These are phyloP conservation scores for Monilinia vaccinii-corymbosi DNA, from an alignment of 2,329 filamentous ascomycete genomes.

Conservation along the genomic window DNA sequence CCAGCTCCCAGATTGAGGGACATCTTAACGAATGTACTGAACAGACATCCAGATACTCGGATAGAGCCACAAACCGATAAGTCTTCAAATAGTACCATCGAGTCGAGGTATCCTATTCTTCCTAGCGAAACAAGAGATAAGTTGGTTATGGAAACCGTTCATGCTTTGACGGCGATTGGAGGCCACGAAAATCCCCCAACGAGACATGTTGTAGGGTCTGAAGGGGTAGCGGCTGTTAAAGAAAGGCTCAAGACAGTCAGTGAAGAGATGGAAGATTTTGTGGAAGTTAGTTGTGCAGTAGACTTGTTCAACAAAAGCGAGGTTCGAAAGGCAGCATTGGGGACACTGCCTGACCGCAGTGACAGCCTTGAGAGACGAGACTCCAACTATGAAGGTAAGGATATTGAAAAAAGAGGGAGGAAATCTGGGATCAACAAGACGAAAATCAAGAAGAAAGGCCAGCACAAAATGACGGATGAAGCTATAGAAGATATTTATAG, in stretches of 20 bases:
- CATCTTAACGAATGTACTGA: slow-evolving; percentile 71
- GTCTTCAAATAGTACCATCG: slow-evolving; percentile 30
- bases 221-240: slow-evolving; percentile 79
- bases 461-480: not conserved
- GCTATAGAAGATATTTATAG: not conserved
- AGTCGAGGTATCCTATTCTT: slow-evolving; percentile 67
- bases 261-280: slow-evolving; percentile 92
- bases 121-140: slow-evolving; percentile 58
- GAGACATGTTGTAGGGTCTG: slow-evolving; percentile 84
- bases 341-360: not conserved
- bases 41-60: slow-evolving; percentile 60
- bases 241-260: slow-evolving; percentile 96
- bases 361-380: not conserved
- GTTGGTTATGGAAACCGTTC: slow-evolving; percentile 79
- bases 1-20: slow-evolving; percentile 74
- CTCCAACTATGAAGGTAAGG: not conserved
- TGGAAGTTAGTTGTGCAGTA: slow-evolving; percentile 61
- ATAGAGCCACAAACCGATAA: slow-evolving; percentile 23
- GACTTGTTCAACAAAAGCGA: slow-evolving; percentile 28
- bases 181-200: slow-evolving; percentile 94
- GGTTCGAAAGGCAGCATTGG: slow-evolving; percentile 23
- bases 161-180: slow-evolving; percentile 83
- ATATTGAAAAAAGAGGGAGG: too few species aligned
- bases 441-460: not conserved
- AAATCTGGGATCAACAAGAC: too few species aligned